These are phyloP conservation scores for Vitellaria paradoxa DNA, from an alignment of 179 eudicot species.

Conservation along the genomic window DNA sequence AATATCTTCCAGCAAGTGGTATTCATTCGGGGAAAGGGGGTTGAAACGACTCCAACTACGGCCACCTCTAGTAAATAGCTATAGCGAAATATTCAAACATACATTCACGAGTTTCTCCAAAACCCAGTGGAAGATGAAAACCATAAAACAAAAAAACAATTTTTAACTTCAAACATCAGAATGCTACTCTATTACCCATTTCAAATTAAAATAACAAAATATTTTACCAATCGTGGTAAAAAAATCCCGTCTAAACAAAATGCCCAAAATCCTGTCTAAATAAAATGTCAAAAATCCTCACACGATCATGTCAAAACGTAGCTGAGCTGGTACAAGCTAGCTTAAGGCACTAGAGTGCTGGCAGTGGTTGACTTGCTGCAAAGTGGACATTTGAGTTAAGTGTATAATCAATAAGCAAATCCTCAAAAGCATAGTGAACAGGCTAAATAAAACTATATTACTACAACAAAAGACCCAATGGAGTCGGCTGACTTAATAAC, in stretches of 20 bases:
- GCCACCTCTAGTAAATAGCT: too few species aligned
- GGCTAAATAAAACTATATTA: neutral
- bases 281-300: too few species aligned
- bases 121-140: neutral
- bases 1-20: too few species aligned
- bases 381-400: neutral
- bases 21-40: too few species aligned
- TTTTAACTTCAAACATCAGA: neutral
- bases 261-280: too few species aligned
- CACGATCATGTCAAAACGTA: neutral
- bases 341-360: slow-evolving; percentile 11
- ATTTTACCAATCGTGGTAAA: too few species aligned
- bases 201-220: neutral
- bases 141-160: neutral
- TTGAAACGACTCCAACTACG: too few species aligned
- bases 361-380: slow-evolving; percentile 13
- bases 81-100: too few species aligned
- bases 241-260: too few species aligned
- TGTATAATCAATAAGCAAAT: neutral
- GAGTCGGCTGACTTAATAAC: neutral
- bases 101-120: neutral
- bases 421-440: neutral
- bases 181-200: neutral
- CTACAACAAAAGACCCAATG: neutral
- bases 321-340: neutral